Evolutionary conservation across 140 eudicot genomes (phyloP), one percentile per base, ranked within the genome.

Genomic region (Oenanthe javanica): DNA sequence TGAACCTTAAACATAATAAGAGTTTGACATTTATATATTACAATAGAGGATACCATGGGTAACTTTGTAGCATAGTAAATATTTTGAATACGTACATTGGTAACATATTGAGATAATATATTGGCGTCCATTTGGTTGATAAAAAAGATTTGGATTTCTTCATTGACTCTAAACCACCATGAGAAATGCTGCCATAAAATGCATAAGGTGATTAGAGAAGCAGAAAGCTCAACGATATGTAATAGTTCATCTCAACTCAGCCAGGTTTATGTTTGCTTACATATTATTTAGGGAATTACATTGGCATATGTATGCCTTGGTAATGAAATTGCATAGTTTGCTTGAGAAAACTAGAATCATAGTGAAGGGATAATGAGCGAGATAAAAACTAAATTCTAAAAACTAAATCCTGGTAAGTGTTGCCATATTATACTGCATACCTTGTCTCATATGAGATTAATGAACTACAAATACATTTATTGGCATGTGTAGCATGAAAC

Each of bases 131-230:
- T 84, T 82, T 87, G 49, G 85, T 77, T 36, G 89, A 88, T 75
- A 79, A 23, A 77, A 82, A 14, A n/a, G 89, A 87, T 50, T 90
- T 89, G 71, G 83, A 86, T 86, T 83, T 87, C 86, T 85, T 86
- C 70, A 77, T 80, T 74, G 81, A 83, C 77, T 83, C 85, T 21
- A 78, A 61, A 83, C 83, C 85, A 45, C 75, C 85, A 81, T 85
- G 91, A 87, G 84, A 84, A 66, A 86, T 51, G 87, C 97, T 92
- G 89, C 82, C 76, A 85, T 57, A 81, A 87, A 64, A 83, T 63
- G 40, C 75, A 45, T 12, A 63, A 61, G 21, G 49, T n/a, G 42
- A 59, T 23, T 15, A 43, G 75, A 63, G 42, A 59, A 45, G 6
- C 13, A 46, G 72, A 21, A 21, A 4, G 13, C 51, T 51, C 38